Percentiles rank a stretch among this genome's conserved stretches.
Conservation (phyloP, 106 monocot species). For the Dioscorea alata region DNA sequence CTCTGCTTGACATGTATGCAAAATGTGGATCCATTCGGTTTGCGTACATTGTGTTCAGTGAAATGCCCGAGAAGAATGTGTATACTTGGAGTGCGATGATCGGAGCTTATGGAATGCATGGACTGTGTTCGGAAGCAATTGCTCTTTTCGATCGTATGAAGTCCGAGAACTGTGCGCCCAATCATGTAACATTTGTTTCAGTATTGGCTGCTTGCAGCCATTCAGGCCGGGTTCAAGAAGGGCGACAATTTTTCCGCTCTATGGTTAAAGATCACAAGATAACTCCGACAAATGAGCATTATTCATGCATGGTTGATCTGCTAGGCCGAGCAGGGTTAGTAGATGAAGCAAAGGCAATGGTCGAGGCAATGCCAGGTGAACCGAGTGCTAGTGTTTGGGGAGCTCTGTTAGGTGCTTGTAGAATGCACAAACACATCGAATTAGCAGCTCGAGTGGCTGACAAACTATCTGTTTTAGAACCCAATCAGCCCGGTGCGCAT, state of each 20-base stretch:
- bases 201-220: slow-evolving; percentile 33
- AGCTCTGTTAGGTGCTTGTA: slow-evolving; percentile 35
- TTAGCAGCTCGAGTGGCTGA: slow-evolving; percentile 22
- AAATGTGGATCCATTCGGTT: slow-evolving; percentile 18
- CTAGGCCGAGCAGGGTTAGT: slow-evolving; percentile 35
- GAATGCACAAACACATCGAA: slow-evolving; percentile 12
- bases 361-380: slow-evolving; percentile 18
- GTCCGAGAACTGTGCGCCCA: slow-evolving; percentile 16
- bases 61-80: slow-evolving; percentile 28
- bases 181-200: slow-evolving; percentile 24
- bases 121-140: slow-evolving; percentile 14
- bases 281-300: slow-evolving; percentile 23
- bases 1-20: slow-evolving; percentile 41
- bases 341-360: slow-evolving; percentile 24
- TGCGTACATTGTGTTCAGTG: slow-evolving; percentile 17
- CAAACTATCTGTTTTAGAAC: slow-evolving; percentile 25
- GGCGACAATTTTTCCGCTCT: slow-evolving; percentile 16
- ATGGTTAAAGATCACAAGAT: slow-evolving; percentile 27
- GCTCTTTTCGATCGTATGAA: slow-evolving; percentile 29
- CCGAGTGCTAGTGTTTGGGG: slow-evolving; percentile 25
- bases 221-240: slow-evolving; percentile 24
- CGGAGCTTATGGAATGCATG: slow-evolving; percentile 23
- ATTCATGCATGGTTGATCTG: slow-evolving; percentile 44
- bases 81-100: slow-evolving; percentile 39
- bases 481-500: slow-evolving; percentile 11